Conservation (phyloP, 164 flowering plant species). For the Houttuynia cordata region DNA sequence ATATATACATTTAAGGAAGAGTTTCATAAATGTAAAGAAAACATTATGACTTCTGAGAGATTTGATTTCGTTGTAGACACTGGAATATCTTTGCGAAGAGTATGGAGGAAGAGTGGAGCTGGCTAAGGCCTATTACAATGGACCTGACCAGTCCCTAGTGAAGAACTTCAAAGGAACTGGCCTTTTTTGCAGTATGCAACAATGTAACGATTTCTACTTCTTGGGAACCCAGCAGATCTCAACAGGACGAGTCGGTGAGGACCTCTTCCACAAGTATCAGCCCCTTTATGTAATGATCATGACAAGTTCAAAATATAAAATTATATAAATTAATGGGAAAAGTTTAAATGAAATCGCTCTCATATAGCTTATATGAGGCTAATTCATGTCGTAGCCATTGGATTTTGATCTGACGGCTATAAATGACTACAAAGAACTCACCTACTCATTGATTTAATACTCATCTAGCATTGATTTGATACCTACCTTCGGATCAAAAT, state of each 20-base stretch:
- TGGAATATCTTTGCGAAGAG: slow-evolving; percentile 58
- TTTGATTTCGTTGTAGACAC: slow-evolving; percentile 28
- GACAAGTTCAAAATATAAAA: too few species aligned
- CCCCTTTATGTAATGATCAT: too few species aligned
- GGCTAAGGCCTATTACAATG: slow-evolving; percentile 63
- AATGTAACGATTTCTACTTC: slow-evolving; percentile 80
- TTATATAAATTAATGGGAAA: too few species aligned
- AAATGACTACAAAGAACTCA: too few species aligned
- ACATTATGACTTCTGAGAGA: background rate
- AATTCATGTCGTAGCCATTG: too few species aligned
- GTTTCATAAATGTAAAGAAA: background rate
- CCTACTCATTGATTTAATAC: too few species aligned
- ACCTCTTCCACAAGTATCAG: background rate
- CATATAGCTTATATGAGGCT: too few species aligned
- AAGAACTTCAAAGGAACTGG: slow-evolving; percentile 81
- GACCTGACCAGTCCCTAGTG: slow-evolving; percentile 41
- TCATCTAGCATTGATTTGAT: too few species aligned
- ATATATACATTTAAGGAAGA: too few species aligned
- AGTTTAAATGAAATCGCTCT: too few species aligned
- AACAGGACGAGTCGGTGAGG: slow-evolving; percentile 76
- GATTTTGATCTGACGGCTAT: too few species aligned
- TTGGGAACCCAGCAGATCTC: slow-evolving; percentile 78
- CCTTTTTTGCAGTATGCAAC: slow-evolving; percentile 85
- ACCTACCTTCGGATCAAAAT: too few species aligned
- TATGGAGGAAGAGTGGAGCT: slow-evolving; percentile 81